Conservation (phyloP, 768 basidiomycete species). For the Trametes cingulata region DNA sequence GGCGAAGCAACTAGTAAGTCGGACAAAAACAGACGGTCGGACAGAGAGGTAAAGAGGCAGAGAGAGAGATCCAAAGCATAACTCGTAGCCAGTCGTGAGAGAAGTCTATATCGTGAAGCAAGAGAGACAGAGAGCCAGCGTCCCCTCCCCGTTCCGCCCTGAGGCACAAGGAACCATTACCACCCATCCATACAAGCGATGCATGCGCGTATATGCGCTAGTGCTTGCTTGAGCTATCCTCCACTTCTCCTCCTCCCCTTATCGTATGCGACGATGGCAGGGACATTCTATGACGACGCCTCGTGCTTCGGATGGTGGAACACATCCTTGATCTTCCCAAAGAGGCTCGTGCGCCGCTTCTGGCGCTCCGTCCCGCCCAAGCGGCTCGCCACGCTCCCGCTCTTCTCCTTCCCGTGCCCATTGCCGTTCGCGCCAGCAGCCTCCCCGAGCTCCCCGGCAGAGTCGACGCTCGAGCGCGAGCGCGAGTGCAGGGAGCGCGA, state of each 20-base stretch:
- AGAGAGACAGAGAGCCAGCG: conserved; percentile 1
- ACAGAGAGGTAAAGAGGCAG: neutral
- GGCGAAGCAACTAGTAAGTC: neutral
- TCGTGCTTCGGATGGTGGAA: conserved; percentile 23
- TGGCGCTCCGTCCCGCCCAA: conserved; percentile 24
- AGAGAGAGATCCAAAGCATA: neutral
- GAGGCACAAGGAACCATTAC: too few species aligned
- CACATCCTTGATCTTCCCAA: conserved; percentile 35
- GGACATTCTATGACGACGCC: conserved; percentile 1
- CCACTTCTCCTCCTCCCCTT: neutral
- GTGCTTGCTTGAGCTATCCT: neutral
- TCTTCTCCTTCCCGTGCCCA: conserved; percentile 7
- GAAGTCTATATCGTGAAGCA: conserved; percentile 18
- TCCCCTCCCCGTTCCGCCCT: neutral
- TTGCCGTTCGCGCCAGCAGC: neutral
- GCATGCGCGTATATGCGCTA: too few species aligned
- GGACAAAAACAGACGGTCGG: neutral
- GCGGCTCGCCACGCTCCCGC: conserved; percentile 10
- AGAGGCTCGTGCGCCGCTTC: conserved; percentile 33
- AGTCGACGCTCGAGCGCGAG: conserved; percentile 14
- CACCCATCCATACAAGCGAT: too few species aligned
- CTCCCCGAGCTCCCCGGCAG: conserved; percentile 20
- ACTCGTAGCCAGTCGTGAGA: conserved; percentile 16
- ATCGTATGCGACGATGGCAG: neutral
- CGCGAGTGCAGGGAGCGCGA: conserved; percentile 23